Evolutionary conservation across 2,329 filamentous ascomycete genomes (phyloP), one percentile per base, ranked within the genome.

Genomic region (Emmonsia crescens): DNA sequence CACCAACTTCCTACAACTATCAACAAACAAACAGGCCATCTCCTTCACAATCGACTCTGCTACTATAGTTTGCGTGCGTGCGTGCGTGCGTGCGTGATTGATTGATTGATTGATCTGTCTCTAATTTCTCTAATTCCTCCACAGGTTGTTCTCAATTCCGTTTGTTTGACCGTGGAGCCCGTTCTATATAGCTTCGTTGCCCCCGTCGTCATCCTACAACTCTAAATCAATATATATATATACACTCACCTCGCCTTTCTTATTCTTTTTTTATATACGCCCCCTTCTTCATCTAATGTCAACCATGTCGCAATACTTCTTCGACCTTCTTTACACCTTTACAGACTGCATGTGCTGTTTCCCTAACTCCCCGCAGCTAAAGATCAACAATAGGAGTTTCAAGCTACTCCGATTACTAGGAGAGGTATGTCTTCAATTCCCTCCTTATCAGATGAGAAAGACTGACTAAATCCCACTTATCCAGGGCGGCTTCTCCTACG

Each of bases 281-380:
- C 29, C 24, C 19, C 16, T 21, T 27, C 14, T n/a, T 5, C 16
- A 44, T 33, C 10, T 40, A 19, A 51, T 29, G 2, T 3, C 66
- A 59, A 70, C 65, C 71, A 93, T 93, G 89, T 85, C 89, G 72
- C 88, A 91, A 75, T 87, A 95, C 73, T 80, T 97, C 64, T 84
- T 93, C 67, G 94, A 97, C 74, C 81, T 96, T 42, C 79, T 97
- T 68, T 96, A 94, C 76, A 95, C 91, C 63, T 83, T 99, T 64
- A 91, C 90, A 66, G 95, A 92, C 78, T 97, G 93, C 81, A 86
- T 97, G 77, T 93, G 88, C 76, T 99, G 94, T 80, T 97, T 99
- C 73, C 93, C 94, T 16, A 89, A 89, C 68, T 93, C 91, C 66
- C 93, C 94, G 62, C 91, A 93, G 61, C 84, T 99, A 68, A 96